Conservation (phyloP, 495 filamentous ascomycete species). For the Lasiosphaeria hispida region DNA sequence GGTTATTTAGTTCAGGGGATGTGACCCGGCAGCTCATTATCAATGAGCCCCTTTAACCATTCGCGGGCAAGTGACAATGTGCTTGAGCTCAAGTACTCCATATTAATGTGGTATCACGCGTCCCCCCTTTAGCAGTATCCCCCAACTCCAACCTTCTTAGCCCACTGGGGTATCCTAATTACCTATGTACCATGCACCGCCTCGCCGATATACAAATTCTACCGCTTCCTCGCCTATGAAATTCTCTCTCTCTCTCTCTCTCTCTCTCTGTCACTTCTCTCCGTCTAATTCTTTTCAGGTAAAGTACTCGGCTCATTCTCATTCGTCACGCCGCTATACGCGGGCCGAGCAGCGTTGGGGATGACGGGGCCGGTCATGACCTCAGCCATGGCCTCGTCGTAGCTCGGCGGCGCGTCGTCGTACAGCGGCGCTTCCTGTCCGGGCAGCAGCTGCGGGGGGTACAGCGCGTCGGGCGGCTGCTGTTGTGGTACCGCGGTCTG, state of each 20-base stretch:
- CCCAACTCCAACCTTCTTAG: too few relatives aligned
- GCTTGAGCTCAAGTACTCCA: too few relatives aligned
- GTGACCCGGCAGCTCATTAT: too few relatives aligned
- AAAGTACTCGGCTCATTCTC: conserved; percentile 47
- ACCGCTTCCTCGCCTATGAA: not conserved
- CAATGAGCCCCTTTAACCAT: too few relatives aligned
- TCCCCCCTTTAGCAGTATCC: too few relatives aligned
- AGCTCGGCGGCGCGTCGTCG: conserved; percentile 73
- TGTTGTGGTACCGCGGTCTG: conserved; percentile 14
- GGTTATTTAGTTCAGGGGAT: too few relatives aligned
- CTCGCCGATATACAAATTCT: too few relatives aligned
- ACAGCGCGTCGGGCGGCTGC: conserved; percentile 38
- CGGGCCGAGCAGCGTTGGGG: conserved; percentile 37
- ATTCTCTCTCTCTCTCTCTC: not conserved
- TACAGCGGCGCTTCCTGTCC: conserved; percentile 41
- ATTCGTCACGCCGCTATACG: conserved; percentile 48
- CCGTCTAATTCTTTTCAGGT: conserved; percentile 32
- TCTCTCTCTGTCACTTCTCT: not conserved
- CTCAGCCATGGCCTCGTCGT: conserved; percentile 88
- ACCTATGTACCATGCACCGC: too few relatives aligned
- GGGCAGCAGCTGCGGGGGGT: conserved; percentile 46
- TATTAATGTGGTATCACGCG: too few relatives aligned
- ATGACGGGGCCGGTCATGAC: conserved; percentile 51
- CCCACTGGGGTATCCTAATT: too few relatives aligned
- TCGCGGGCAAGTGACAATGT: too few relatives aligned